Percentiles rank a stretch among this genome's conserved stretches.
These are phyloP conservation scores for Centrapalus pauciflorus DNA, from an alignment of 129 eudicot genomes.

Conservation along the genomic window DNA sequence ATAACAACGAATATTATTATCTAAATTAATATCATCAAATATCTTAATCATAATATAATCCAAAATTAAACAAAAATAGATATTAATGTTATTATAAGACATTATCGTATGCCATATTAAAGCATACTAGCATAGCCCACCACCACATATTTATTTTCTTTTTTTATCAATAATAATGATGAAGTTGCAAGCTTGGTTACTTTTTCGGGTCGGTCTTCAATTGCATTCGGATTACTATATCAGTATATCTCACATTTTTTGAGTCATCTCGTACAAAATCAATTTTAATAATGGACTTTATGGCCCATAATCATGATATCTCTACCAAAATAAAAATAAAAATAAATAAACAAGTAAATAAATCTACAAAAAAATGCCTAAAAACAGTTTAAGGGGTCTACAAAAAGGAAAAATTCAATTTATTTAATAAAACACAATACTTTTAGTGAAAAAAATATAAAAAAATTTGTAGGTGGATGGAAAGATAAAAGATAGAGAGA, in stretches of 20 bases:
- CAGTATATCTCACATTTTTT: conserved; percentile 21
- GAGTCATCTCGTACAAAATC: conserved; percentile 25
- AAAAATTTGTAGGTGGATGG: conserved; percentile 26
- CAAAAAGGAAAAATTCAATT: conserved; percentile 5
- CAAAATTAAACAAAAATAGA: not conserved
- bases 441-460: conserved; percentile 12
- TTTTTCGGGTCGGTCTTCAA: conserved; percentile 33
- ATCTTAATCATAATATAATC: not conserved
- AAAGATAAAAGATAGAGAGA: conserved; percentile 26
- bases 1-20: not conserved
- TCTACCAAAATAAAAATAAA: conserved; percentile 6
- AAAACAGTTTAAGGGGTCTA: conserved; percentile 19
- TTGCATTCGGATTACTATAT: conserved; percentile 10
- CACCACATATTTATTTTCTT: conserved; percentile 23
- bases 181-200: conserved; percentile 34
- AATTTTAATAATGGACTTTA: conserved; percentile 27
- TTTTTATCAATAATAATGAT: conserved; percentile 28
- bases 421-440: conserved; percentile 7
- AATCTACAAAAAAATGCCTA: conserved; percentile 12
- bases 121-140: conserved; percentile 27
- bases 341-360: conserved; percentile 1
- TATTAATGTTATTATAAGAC: conserved; percentile 5
- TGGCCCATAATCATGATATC: conserved; percentile 21
- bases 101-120: conserved; percentile 16
- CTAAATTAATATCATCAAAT: not conserved